Conservation (phyloP, 2,329 filamentous ascomycete species). For the Trichothecium sympodiale region DNA sequence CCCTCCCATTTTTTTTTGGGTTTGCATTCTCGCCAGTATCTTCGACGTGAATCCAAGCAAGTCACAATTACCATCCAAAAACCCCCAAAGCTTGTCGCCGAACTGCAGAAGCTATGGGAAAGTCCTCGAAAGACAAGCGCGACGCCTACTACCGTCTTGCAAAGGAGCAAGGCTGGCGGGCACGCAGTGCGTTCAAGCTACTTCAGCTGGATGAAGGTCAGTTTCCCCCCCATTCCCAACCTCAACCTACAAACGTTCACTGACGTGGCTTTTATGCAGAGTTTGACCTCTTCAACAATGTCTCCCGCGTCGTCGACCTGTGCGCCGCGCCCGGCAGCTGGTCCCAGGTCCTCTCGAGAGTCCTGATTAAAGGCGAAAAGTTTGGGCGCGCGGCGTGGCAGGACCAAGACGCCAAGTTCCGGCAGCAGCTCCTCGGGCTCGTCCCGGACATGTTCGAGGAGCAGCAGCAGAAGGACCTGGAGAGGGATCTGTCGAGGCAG, state of each 20-base stretch:
- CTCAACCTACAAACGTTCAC: too few relatives aligned
- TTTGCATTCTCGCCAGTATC: too few relatives aligned
- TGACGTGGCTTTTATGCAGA: too few relatives aligned
- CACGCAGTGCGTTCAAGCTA: conserved; percentile 91
- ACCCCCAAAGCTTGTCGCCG: too few relatives aligned
- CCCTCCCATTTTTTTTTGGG: too few relatives aligned
- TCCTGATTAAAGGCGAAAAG: conserved; percentile 86
- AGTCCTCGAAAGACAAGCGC: conserved; percentile 97
- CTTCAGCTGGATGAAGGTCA: conserved; percentile 79
- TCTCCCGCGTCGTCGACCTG: conserved; percentile 87
- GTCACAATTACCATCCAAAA: too few relatives aligned
- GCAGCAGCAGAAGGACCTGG: conserved; percentile 9
- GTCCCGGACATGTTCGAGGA: conserved; percentile 21
- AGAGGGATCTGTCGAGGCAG: conserved; percentile 8
- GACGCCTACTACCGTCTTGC: conserved; percentile 96
- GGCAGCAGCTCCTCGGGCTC: conserved; percentile 47
- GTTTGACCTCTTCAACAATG: conserved; percentile 85
- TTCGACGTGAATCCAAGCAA: too few relatives aligned
- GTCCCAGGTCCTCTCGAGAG: conserved; percentile 91
- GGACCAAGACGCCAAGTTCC: conserved; percentile 62
- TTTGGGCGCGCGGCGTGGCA: conserved; percentile 82
- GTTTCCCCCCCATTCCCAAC: conserved; percentile 4
- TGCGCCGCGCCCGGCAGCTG: conserved; percentile 94
- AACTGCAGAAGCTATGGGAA: conserved; percentile 74
- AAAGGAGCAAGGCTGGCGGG: conserved; percentile 98